Evolutionary conservation across 1,139 yeast species (phyloP).

Genomic region (Yamadazyma oceani): DNA sequence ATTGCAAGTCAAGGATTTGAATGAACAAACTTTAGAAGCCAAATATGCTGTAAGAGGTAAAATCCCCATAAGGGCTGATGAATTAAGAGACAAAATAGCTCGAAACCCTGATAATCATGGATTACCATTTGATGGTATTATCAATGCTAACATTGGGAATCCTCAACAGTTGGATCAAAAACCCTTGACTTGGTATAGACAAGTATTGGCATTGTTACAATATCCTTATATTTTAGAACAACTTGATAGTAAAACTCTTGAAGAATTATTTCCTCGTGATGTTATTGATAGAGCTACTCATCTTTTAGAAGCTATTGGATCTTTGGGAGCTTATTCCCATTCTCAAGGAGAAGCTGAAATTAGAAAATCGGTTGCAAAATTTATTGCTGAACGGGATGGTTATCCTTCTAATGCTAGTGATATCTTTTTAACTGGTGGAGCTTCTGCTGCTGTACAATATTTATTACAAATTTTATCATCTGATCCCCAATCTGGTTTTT

Average conservation of each 20-base stretch:
- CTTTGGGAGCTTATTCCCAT: conserved; percentile 92
- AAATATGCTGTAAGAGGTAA: conserved; percentile 95
- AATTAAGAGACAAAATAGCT: conserved; percentile 56
- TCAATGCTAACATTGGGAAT: conserved; percentile 92
- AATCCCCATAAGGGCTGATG: conserved; percentile 92
- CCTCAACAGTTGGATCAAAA: conserved; percentile 95
- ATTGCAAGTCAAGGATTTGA: conserved; percentile 48
- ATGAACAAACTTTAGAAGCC: conserved; percentile 75
- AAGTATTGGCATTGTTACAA: conserved; percentile 81
- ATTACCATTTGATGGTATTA: conserved; percentile 73
- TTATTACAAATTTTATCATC: conserved; percentile 68
- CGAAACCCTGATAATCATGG: conserved; percentile 52
- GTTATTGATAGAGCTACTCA: conserved; percentile 67
- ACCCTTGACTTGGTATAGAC: conserved; percentile 94
- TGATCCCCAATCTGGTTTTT: conserved; percentile 72
- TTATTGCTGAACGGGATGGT: conserved; percentile 64
- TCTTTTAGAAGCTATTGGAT: conserved; percentile 64
- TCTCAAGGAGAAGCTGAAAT: conserved; percentile 82
- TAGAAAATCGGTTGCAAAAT: conserved; percentile 77
- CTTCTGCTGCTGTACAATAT: conserved; percentile 84
- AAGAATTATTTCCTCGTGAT: conserved; percentile 57
- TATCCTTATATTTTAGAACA: conserved; percentile 65
- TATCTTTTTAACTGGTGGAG: conserved; percentile 88
- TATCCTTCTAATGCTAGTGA: conserved; percentile 59
- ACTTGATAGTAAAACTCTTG: conserved; percentile 16